Percentiles rank a stretch among this genome's conserved stretches.
Evolutionary conservation across 441 rosid genomes (phyloP).

Genomic region (Croton laevigatus): DNA sequence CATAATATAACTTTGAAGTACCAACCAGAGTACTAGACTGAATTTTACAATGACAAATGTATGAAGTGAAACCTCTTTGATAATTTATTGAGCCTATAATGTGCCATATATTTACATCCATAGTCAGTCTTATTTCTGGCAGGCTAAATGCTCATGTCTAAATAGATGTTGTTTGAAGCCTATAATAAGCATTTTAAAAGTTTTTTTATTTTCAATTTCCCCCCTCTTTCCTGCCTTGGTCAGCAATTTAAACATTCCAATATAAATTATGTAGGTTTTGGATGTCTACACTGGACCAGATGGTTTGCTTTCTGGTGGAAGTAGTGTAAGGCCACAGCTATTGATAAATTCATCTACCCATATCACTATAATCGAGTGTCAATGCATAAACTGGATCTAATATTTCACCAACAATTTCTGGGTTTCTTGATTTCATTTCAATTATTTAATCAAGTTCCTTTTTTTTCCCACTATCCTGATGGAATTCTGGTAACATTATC

Average conservation of each 20-base stretch:
- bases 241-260: slow-evolving; percentile 7
- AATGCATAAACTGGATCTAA: background rate
- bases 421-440: too few relatives aligned
- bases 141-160: background rate
- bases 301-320: slow-evolving; percentile 69
- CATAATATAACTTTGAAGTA: background rate
- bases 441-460: background rate
- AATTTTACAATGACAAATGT: background rate
- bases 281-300: slow-evolving; percentile 74
- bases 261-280: slow-evolving; percentile 56
- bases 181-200: background rate
- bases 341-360: slow-evolving; percentile 83
- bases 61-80: background rate
- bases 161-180: background rate
- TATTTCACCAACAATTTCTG: too few relatives aligned
- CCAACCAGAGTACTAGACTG: background rate
- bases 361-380: background rate
- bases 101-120: background rate
- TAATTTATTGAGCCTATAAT: background rate
- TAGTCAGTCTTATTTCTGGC: background rate
- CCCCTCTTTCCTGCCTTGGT: slow-evolving; percentile 12
- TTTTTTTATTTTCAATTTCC: too few relatives aligned
- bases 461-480: background rate
- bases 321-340: slow-evolving; percentile 52
- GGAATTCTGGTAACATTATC: background rate